phyloP scores from a whole-genome alignment of 495 filamentous ascomycete species.

The Aspergillus ellipticus region DNA sequence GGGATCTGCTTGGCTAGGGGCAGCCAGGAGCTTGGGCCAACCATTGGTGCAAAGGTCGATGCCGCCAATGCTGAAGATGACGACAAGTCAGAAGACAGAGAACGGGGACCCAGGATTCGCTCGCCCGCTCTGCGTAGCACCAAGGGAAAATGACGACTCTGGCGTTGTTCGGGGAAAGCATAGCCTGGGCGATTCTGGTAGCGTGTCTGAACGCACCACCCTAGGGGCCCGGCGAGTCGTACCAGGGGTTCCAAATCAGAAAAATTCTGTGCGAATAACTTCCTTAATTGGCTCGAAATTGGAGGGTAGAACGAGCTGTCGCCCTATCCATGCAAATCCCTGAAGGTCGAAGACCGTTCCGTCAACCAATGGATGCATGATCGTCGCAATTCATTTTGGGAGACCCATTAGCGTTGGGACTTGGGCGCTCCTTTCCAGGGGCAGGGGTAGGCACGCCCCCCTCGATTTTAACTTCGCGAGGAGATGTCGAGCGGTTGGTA shows the following conservation, averaged over 20 bases:
- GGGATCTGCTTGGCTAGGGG: conserved; percentile 27
- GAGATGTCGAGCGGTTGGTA: neutral
- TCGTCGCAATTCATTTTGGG: conserved; percentile 27
- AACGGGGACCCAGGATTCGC: neutral
- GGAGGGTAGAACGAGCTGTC: conserved; percentile 23
- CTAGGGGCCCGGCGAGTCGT: conserved; percentile 19
- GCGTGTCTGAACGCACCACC: conserved; percentile 10
- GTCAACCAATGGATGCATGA: conserved; percentile 20
- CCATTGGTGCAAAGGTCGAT: conserved; percentile 17
- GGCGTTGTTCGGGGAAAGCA: neutral
- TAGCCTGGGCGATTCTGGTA: neutral
- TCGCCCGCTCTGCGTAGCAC: conserved; percentile 8
- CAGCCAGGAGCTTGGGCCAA: conserved; percentile 37
- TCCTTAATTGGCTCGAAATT: conserved; percentile 33
- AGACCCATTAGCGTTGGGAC: conserved; percentile 8
- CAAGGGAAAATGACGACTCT: conserved; percentile 5
- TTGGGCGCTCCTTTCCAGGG: neutral
- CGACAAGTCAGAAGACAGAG: conserved; percentile 12
- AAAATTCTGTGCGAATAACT: conserved; percentile 30
- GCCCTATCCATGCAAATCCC: conserved; percentile 29
- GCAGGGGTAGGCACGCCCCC: neutral
- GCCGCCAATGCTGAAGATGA: conserved; percentile 18
- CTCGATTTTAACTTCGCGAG: neutral
- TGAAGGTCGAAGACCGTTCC: conserved; percentile 27
- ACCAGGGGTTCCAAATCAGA: conserved; percentile 30